phyloP scores from a whole-genome alignment of 1,139 yeast species.

The Diutina rugosa region DNA sequence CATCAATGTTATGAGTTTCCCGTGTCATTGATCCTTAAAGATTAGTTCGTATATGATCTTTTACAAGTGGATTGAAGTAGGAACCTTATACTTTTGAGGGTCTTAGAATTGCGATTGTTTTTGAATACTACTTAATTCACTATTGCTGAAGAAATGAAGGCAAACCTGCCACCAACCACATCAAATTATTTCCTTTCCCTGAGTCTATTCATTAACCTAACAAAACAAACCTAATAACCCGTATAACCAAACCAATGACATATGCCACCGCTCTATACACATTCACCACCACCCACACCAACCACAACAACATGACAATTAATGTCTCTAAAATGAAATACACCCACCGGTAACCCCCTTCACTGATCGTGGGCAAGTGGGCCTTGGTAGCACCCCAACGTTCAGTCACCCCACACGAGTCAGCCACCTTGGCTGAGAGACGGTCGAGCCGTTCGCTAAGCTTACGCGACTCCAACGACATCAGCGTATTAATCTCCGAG shows the following conservation, averaged over 20 bases:
- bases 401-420: background rate
- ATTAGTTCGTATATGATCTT: too few relatives aligned
- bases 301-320: background rate
- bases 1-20: too few relatives aligned
- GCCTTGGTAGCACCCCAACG: background rate
- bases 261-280: background rate
- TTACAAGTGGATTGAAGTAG: too few relatives aligned
- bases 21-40: too few relatives aligned
- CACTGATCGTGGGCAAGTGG: background rate
- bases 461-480: slow-evolving; percentile 58
- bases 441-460: slow-evolving; percentile 59
- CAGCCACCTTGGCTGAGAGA: slow-evolving; percentile 22
- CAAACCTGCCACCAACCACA: background rate
- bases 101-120: too few relatives aligned
- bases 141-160: too few relatives aligned
- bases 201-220: background rate
- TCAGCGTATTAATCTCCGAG: slow-evolving; percentile 74
- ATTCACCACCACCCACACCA: background rate
- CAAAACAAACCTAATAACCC: background rate
- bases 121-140: background rate
- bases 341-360: background rate
- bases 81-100: too few relatives aligned
- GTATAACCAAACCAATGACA: background rate
- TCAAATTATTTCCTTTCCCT: background rate
- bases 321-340: background rate